Evolutionary conservation across 768 basidiomycete genomes (phyloP).

Genomic region (Cyathus striatus): DNA sequence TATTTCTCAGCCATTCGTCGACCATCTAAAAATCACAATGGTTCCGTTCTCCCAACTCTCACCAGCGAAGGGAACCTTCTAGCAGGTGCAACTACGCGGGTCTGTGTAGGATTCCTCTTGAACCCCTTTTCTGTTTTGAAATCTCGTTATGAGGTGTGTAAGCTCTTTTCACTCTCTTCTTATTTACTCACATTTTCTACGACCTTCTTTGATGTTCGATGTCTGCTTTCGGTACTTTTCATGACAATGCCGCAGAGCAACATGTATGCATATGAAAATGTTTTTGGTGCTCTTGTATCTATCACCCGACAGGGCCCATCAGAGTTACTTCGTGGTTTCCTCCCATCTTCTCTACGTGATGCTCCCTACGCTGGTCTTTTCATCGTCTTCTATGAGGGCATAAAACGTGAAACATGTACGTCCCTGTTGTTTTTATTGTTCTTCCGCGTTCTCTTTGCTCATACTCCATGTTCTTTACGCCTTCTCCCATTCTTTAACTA

Average conservation of each 20-base stretch:
- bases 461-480: too few species aligned
- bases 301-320: slow-evolving; percentile 69
- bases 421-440: too few species aligned
- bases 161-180: not conserved
- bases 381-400: slow-evolving; percentile 80
- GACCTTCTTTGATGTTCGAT: too few species aligned
- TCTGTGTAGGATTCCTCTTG: slow-evolving; percentile 75
- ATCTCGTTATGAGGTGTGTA: slow-evolving; percentile 80
- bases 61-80: slow-evolving; percentile 78
- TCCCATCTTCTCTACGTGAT: slow-evolving; percentile 87
- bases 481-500: too few species aligned
- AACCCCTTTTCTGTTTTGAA: slow-evolving; percentile 93
- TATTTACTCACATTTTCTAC: not conserved
- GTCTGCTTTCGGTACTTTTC: too few species aligned
- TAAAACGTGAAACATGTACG: slow-evolving; percentile 71
- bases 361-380: slow-evolving; percentile 94
- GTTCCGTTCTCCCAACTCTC: slow-evolving; percentile 65
- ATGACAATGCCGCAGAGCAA: too few species aligned
- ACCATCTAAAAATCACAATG: slow-evolving; percentile 16
- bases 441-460: not conserved
- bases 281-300: slow-evolving; percentile 52
- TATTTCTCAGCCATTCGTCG: slow-evolving; percentile 49
- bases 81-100: slow-evolving; percentile 79
- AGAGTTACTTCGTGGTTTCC: slow-evolving; percentile 80
- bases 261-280: slow-evolving; percentile 63